Evolutionary conservation across 2,329 filamentous ascomycete genomes (phyloP), one percentile per base, ranked within the genome.

Genomic region (Talaromyces pinophilus): DNA sequence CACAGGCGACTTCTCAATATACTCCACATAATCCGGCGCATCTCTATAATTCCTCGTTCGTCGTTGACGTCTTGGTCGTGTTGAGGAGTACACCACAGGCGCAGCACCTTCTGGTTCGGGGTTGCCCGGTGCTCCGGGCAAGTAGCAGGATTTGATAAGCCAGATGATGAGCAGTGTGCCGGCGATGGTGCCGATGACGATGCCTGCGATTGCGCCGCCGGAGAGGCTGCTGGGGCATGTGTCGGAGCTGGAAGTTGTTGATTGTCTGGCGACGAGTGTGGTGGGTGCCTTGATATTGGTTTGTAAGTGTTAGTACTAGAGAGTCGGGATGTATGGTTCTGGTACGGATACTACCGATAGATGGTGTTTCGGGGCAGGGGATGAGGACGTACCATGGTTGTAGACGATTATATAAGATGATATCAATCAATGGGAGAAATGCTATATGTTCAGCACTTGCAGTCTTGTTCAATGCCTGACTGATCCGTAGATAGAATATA

Each of bases 171-270:
- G 67, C 2, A 79, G 71, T 0, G 75, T 76, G 7, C 76, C 78
- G 3, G 72, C 75, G 44, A 80, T 77, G n/a, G 75, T 73, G 11
- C 78, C 78, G 60, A 80, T 72, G 19, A 80, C 77, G 59, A 80
- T 80, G 10, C 78, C 78, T 0, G 77, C 78, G 33, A 80, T 77
- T 4, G 68, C 77, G 1, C 78, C 78, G 17, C 76, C 71, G n/a
- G 70, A 72, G 19, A 80, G 72, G 15, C 69, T 74, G 52, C 68
- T 73, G 1, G 75, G 73, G 48, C 76, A 78, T 25, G 40, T 17
- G 15, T 44, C 33, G 57, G 60, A 59, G 15, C n/a, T 40, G 25
- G 64, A 54, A 17, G 46, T 50, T 3, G 48, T 54, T 30, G 65
- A 66, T 63, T 66, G 60, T 19, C 65, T 40, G 2, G 65, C 0